phyloP scores from a whole-genome alignment of 257 asterid genomes.

The Phtheirospermum japonicum region DNA sequence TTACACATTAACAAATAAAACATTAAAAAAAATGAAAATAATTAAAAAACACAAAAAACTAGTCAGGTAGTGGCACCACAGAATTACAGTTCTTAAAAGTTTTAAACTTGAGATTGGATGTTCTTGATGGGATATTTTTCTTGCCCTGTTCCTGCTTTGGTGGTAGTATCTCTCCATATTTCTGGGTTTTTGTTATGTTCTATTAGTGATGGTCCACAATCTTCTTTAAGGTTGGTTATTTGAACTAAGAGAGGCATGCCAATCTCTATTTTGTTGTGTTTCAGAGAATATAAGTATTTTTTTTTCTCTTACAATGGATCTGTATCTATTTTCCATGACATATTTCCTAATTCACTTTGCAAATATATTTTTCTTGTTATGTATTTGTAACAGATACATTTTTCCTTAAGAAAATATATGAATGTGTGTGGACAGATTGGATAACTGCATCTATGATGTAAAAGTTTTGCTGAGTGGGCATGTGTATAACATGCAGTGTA shows the following conservation, averaged over 20 bases:
- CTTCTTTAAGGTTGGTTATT: too few relatives aligned
- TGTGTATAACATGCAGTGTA: slow-evolving; percentile 1
- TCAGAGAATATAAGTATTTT: neutral
- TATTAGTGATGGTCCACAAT: too few relatives aligned
- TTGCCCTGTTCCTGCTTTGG: too few relatives aligned
- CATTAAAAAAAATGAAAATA: too few relatives aligned
- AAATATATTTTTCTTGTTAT: slow-evolving; percentile 10
- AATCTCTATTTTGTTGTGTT: neutral
- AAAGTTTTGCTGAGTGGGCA: slow-evolving; percentile 6
- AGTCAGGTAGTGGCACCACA: neutral
- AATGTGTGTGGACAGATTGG: slow-evolving; percentile 6
- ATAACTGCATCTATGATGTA: neutral
- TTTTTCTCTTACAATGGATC: neutral
- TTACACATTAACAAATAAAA: slow-evolving; percentile 14
- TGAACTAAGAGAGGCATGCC: neutral
- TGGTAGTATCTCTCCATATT: too few relatives aligned
- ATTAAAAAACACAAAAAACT: too few relatives aligned
- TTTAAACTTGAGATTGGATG: too few relatives aligned
- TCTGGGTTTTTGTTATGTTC: too few relatives aligned
- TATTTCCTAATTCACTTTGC: slow-evolving; percentile 13
- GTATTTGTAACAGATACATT: neutral
- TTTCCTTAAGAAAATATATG: too few relatives aligned
- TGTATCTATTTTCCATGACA: slow-evolving; percentile 1
- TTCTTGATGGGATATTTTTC: too few relatives aligned
- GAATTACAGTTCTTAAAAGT: neutral